Evolutionary conservation across 1,284 basidiomycete species (phyloP).

Genomic region (Trametes sp.): DNA sequence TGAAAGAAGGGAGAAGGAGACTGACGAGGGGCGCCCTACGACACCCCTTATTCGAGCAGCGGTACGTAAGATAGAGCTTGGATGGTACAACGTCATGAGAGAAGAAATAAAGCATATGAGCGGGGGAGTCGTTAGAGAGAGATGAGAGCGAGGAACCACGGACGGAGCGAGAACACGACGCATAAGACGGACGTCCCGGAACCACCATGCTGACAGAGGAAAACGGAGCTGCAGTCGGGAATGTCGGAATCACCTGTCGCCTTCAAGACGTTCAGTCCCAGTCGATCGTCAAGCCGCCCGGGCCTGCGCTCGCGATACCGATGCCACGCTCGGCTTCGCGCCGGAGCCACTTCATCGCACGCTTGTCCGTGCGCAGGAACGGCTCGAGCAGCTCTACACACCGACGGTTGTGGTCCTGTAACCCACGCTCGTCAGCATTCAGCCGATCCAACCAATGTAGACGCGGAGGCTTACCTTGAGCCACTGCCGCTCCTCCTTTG

Average conservation of each 20-base stretch:
- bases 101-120: constrained; percentile 10
- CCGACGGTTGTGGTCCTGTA: constrained; percentile 83
- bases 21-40: constrained; percentile 36
- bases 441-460: neutral
- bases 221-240: neutral
- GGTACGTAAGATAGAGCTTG: constrained; percentile 13
- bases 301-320: constrained; percentile 64
- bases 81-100: constrained; percentile 19
- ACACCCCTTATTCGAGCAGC: constrained; percentile 31
- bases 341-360: constrained; percentile 83
- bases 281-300: constrained; percentile 75
- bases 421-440: neutral
- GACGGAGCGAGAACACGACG: neutral
- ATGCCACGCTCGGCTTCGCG: constrained; percentile 77
- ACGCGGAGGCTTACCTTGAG: constrained; percentile 65
- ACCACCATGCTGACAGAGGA: constrained; percentile 3
- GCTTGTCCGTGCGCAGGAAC: constrained; percentile 78
- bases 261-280: constrained; percentile 60
- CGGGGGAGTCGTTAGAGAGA: neutral
- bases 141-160: neutral
- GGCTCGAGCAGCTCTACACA: constrained; percentile 79
- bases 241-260: neutral
- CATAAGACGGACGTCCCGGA: constrained; percentile 13
- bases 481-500: constrained; percentile 89
- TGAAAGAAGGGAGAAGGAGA: neutral